These are phyloP conservation scores for Botrytis cinerea DNA, from an alignment of 2,329 filamentous ascomycete species.

Conservation along the genomic window DNA sequence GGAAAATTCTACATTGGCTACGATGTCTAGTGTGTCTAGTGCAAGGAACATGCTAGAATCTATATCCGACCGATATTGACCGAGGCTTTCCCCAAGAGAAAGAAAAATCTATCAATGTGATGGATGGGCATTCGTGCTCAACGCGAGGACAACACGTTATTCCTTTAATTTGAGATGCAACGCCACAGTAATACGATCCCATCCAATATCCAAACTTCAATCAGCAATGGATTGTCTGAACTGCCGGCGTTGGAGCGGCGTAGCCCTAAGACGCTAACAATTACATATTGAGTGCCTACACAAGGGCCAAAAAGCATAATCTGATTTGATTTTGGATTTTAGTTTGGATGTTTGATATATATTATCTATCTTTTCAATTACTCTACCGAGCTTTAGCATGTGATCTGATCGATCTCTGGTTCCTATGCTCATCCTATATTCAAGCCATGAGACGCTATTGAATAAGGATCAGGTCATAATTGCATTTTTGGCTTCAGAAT, in stretches of 20 bases:
- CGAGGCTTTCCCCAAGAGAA: neutral
- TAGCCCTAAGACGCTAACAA: slow-evolving; percentile 1
- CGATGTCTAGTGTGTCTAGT: neutral
- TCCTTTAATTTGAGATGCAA: neutral
- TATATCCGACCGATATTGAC: neutral
- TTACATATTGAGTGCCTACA: neutral
- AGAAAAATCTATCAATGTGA: neutral
- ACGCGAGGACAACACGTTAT: neutral
- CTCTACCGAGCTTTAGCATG: neutral
- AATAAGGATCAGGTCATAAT: neutral
- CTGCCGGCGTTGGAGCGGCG: neutral
- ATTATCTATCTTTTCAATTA: neutral
- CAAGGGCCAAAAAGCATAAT: neutral
- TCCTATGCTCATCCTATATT: neutral
- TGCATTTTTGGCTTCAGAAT: neutral
- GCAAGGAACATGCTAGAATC: neutral
- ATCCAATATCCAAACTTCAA: neutral
- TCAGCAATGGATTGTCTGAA: neutral
- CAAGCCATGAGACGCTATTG: neutral
- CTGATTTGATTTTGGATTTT: neutral
- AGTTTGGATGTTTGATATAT: neutral
- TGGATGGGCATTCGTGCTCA: neutral
- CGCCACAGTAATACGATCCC: neutral
- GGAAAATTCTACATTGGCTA: neutral
- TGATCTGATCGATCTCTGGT: neutral